Evolutionary conservation across 2,329 filamentous ascomycete genomes (phyloP), one percentile per base, ranked within the genome.

Genomic region (Phialemoniopsis sp.): DNA sequence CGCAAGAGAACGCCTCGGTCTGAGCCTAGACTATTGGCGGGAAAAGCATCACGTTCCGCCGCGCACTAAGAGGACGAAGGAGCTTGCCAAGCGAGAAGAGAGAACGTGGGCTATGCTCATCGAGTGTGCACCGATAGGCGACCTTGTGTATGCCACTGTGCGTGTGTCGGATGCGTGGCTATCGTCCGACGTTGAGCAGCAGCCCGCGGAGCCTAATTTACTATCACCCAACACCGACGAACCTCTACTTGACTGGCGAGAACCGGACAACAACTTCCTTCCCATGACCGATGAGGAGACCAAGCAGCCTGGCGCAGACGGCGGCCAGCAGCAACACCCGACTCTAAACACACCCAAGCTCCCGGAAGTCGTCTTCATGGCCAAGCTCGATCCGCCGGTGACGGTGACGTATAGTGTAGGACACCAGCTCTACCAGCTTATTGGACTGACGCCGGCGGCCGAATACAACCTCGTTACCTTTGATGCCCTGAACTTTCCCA

Each of bases 21-120:
- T 91, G 40, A 79, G 76, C 36, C 52, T 93, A 30, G 83, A 89
- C 47, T 94, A 91, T 57, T 93, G 87, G 87, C 82, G 79, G 58
- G 73, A 83, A 49, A 66, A 70, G 40, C 70, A 76, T 34, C 67
- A 74, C 34, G 58, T 78, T 13, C 61, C 56, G 3, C 58, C 59
- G 6, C 55, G 52, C 3, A 59, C 49, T 34, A 58, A 39, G 4
- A 6, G 9, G 14, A 42, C 38, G 14, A 14, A 18, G 14, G 19
- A 15, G 19, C 29, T 29, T 7, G 40, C 42, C 4, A 36, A 29
- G 4, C 17, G 9, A 10, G 8, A 60, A 34, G 67, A 73, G 43
- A 73, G 68, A 42, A 72, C 79, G 4, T 90, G 84, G 77, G 78
- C 78, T 0, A 69, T 91, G 8, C 64, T 81, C 3, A 71, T 93